Conservation (phyloP, 257 asterid species). For the Nicotiana tabacum region DNA sequence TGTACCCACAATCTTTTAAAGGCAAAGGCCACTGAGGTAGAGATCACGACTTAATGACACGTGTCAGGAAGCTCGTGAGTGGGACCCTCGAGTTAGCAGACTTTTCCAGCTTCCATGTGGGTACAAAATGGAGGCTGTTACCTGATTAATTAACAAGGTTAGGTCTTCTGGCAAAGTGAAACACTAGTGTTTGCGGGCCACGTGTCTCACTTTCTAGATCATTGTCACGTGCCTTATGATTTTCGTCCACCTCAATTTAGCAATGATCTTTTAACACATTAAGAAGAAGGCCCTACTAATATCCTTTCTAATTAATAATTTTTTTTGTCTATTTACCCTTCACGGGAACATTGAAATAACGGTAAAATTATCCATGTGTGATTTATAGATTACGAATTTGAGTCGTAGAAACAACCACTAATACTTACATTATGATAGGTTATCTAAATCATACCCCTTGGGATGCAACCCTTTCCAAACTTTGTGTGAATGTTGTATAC, state of each 20-base stretch:
- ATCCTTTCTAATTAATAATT: too few species aligned
- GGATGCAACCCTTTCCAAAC: too few species aligned
- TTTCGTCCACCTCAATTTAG: background rate
- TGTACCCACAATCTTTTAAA: background rate
- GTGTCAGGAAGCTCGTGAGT: slow-evolving; percentile 38
- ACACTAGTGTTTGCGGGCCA: slow-evolving; percentile 21
- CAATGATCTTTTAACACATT: too few species aligned
- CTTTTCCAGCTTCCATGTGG: slow-evolving; percentile 40
- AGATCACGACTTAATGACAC: slow-evolving; percentile 24
- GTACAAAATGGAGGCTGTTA: slow-evolving; percentile 33
- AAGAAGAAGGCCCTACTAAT: too few species aligned
- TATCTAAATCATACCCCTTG: too few species aligned
- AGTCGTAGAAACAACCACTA: too few species aligned
- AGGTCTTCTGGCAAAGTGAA: slow-evolving; percentile 10
- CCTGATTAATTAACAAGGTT: slow-evolving; percentile 29
- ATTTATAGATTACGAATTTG: too few species aligned
- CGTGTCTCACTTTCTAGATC: slow-evolving; percentile 17
- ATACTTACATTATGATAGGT: too few species aligned
- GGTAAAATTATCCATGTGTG: too few species aligned
- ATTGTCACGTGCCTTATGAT: slow-evolving; percentile 36
- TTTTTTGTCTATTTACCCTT: too few species aligned
- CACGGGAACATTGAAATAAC: too few species aligned
- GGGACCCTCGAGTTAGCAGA: slow-evolving; percentile 23
- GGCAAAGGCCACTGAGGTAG: background rate
- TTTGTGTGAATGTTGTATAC: too few species aligned